Evolutionary conservation across 768 basidiomycete species (phyloP).

Genomic region (Lactarius vividus): DNA sequence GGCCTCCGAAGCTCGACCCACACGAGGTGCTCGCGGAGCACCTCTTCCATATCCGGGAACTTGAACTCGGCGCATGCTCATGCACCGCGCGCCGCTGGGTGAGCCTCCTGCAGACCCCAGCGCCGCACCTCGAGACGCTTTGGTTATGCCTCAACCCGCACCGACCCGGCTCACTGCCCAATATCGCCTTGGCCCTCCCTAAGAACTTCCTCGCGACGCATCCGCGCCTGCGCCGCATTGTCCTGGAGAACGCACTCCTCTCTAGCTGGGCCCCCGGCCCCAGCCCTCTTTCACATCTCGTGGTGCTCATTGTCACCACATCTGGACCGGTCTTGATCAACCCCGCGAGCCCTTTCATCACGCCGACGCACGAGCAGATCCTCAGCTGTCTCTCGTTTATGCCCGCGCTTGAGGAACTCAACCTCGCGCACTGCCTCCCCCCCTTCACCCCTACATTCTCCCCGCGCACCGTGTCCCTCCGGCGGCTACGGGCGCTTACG

Average conservation of each 20-base stretch:
- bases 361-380: constrained; percentile 6
- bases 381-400: constrained; percentile 11
- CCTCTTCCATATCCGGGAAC: constrained; percentile 20
- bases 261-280: constrained; percentile 2
- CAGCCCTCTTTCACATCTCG: neutral
- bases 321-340: neutral
- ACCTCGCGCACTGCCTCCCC: constrained; percentile 18
- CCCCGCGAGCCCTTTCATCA: neutral
- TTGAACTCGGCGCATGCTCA: constrained; percentile 10
- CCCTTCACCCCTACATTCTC: neutral
- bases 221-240: constrained; percentile 14
- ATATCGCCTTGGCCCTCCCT: neutral
- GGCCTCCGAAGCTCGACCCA: constrained; percentile 5
- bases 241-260: constrained; percentile 2
- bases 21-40: constrained; percentile 16
- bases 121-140: constrained; percentile 13
- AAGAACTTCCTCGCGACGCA: constrained; percentile 13
- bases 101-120: constrained; percentile 4
- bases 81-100: constrained; percentile 5
- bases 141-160: constrained; percentile 7
- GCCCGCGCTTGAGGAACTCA: constrained; percentile 9
- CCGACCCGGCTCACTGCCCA: neutral
- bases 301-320: neutral
- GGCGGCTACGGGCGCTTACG: neutral
- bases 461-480: constrained; percentile 1